phyloP scores from a whole-genome alignment of 1,139 yeast species.

The Zygotorulaspora mrakii region DNA sequence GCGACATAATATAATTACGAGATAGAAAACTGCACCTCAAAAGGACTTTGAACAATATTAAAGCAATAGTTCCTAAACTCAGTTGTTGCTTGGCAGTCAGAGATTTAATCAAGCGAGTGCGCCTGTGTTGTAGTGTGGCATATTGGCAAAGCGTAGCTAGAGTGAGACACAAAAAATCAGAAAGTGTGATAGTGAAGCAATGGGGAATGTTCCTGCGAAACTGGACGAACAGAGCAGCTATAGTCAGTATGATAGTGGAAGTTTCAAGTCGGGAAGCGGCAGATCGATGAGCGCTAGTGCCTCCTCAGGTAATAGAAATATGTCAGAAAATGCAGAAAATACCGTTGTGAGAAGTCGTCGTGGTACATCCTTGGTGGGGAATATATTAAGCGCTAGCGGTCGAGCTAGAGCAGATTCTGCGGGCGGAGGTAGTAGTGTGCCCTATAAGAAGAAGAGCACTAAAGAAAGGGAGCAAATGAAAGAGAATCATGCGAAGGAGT shows the following conservation, averaged over 20 bases:
- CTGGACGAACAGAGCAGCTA: slow-evolving; percentile 10
- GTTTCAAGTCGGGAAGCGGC: slow-evolving; percentile 5
- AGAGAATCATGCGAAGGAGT: slow-evolving; percentile 52
- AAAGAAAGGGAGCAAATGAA: slow-evolving; percentile 51
- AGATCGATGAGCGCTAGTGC: slow-evolving; percentile 9
- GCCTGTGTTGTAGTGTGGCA: too few relatives aligned
- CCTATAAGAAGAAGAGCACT: slow-evolving; percentile 38
- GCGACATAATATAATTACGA: too few relatives aligned
- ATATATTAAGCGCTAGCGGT: slow-evolving; percentile 21
- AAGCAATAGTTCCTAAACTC: too few relatives aligned
- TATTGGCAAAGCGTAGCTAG: too few relatives aligned
- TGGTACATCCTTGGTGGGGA: slow-evolving; percentile 29
- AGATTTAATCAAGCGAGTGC: too few relatives aligned
- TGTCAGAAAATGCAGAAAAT: slow-evolving; percentile 6
- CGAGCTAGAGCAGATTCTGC: slow-evolving; percentile 16
- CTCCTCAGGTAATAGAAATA: slow-evolving; percentile 7
- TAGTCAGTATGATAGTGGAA: slow-evolving; percentile 9
- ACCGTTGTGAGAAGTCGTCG: slow-evolving; percentile 20
- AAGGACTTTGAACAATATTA: too few relatives aligned
- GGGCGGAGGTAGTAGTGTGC: slow-evolving; percentile 11
- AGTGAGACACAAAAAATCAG: too few relatives aligned
- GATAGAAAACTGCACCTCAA: too few relatives aligned
- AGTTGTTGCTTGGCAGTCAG: too few relatives aligned
- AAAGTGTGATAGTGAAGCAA: slow-evolving; percentile 2
- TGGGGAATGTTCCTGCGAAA: slow-evolving; percentile 15